Evolutionary conservation across 83 land plant genomes (phyloP).

Genomic region (Thuja plicata): DNA sequence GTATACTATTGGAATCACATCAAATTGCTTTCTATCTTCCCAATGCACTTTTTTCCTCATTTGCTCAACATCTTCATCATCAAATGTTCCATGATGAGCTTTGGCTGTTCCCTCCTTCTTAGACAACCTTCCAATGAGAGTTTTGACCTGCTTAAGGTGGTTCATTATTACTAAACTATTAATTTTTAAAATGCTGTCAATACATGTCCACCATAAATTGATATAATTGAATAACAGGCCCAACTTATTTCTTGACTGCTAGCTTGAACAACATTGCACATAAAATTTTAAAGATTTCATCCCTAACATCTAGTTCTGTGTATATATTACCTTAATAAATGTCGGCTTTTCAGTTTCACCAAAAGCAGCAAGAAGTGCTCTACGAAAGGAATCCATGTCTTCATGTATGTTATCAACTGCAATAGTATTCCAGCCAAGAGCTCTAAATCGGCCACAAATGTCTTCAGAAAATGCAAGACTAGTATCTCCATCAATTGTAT

Average conservation of each 20-base stretch:
- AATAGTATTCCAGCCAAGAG: constrained; percentile 71
- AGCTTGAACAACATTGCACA: neutral
- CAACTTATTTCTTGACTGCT: neutral
- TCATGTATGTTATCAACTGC: constrained; percentile 47
- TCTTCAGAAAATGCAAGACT: constrained; percentile 62
- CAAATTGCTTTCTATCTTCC: constrained; percentile 59
- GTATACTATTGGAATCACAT: constrained; percentile 63
- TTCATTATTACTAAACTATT: neutral
- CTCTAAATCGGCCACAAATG: constrained; percentile 41
- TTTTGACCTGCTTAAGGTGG: constrained; percentile 42
- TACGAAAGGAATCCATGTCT: constrained; percentile 35
- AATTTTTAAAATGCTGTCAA: neutral
- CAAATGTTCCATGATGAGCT: constrained; percentile 76
- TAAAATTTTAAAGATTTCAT: neutral
- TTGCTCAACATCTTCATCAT: constrained; percentile 48
- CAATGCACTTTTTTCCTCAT: constrained; percentile 54
- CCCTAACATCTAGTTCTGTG: neutral
- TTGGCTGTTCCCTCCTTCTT: constrained; percentile 68
- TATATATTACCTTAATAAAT: constrained; percentile 50
- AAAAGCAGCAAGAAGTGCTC: constrained; percentile 38
- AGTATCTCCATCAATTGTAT: constrained; percentile 70
- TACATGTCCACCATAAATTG: neutral
- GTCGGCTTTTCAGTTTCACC: constrained; percentile 64
- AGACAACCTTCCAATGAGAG: constrained; percentile 54
- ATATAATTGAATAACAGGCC: neutral